Percentiles rank a stretch among this genome's conserved stretches.
Conservation (phyloP, 345 rosid species). For the Clausena lansium region DNA sequence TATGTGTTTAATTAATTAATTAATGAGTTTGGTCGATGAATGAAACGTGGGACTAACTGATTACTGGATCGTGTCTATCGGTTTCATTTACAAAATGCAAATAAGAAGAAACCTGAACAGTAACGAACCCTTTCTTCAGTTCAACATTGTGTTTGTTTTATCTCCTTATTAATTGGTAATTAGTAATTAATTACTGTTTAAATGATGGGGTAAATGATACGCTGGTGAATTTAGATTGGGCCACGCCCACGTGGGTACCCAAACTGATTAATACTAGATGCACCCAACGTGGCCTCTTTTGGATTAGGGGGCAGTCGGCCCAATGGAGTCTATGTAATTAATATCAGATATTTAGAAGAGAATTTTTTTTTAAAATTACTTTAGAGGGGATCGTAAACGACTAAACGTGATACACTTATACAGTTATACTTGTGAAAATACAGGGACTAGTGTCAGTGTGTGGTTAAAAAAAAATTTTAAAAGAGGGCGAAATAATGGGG, state of each 20-base stretch:
- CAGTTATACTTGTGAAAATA: background rate
- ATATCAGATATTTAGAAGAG: no score
- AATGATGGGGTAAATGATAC: no score
- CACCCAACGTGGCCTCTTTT: background rate
- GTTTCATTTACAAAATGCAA: background rate
- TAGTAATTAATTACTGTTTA: background rate
- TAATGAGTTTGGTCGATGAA: background rate
- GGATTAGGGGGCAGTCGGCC: background rate
- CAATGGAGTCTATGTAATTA: background rate
- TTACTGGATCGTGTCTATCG: background rate
- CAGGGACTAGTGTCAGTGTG: background rate
- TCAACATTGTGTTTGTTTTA: no score
- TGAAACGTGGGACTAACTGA: background rate
- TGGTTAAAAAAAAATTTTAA: background rate
- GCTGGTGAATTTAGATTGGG: background rate
- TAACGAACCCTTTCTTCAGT: background rate
- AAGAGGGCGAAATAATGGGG: no score
- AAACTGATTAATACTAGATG: background rate
- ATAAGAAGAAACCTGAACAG: background rate
- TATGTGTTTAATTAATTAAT: no score
- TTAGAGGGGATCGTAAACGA: background rate
- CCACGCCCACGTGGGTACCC: background rate
- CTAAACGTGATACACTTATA: no score
- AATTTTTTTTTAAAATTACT: no score
- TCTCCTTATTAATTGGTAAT: background rate